Evolutionary conservation across 805 yeast genomes (phyloP).

Genomic region (Teunomyces lycoperdinae): DNA sequence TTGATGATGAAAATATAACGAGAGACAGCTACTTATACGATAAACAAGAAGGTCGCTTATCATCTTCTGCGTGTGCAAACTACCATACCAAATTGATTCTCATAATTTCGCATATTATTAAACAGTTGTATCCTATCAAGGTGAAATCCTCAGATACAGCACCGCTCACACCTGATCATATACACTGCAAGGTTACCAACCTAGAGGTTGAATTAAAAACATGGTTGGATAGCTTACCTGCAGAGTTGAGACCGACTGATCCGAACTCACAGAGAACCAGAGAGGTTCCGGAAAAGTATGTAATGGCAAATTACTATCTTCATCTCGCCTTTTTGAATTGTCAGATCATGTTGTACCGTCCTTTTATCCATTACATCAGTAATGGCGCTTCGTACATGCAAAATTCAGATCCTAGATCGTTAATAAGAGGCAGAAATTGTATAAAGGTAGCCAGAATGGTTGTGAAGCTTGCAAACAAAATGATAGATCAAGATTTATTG

Average conservation of each 20-base stretch:
- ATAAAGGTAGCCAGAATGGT: slow-evolving; percentile 81
- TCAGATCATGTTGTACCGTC: slow-evolving; percentile 78
- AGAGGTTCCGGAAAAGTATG: slow-evolving; percentile 51
- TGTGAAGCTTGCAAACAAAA: slow-evolving; percentile 74
- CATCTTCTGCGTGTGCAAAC: slow-evolving; percentile 79
- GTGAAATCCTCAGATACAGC: slow-evolving; percentile 22
- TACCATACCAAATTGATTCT: slow-evolving; percentile 75
- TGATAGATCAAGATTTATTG: slow-evolving; percentile 68
- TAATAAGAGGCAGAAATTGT: slow-evolving; percentile 77
- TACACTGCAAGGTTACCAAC: slow-evolving; percentile 49
- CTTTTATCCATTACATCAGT: slow-evolving; percentile 80
- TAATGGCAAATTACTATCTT: slow-evolving; percentile 71
- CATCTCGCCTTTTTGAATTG: slow-evolving; percentile 74
- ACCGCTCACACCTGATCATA: slow-evolving; percentile 30
- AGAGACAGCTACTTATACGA: slow-evolving; percentile 52
- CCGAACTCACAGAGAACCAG: slow-evolving; percentile 35
- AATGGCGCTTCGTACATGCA: slow-evolving; percentile 39
- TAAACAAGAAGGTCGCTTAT: slow-evolving; percentile 49
- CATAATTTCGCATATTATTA: slow-evolving; percentile 68
- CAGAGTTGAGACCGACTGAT: slow-evolving; percentile 68
- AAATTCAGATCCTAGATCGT: slow-evolving; percentile 53
- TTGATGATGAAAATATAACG: slow-evolving; percentile 85
- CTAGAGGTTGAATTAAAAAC: slow-evolving; percentile 65
- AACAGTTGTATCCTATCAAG: slow-evolving; percentile 72
- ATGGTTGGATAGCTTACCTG: slow-evolving; percentile 73